These are phyloP conservation scores for Chrysoporthe puriensis DNA, from an alignment of 2,329 filamentous ascomycete genomes.

Conservation along the genomic window DNA sequence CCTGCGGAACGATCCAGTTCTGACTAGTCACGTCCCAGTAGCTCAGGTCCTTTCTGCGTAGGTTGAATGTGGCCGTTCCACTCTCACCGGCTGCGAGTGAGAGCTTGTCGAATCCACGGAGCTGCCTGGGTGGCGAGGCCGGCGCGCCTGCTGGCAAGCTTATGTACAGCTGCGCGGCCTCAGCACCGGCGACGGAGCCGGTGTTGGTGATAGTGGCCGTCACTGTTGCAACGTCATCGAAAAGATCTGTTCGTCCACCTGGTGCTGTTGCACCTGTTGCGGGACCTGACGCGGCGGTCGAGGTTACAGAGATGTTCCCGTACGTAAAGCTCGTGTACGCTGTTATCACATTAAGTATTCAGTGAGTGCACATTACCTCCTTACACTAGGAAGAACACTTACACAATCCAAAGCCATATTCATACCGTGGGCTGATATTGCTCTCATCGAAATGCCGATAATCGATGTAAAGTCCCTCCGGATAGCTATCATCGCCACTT, in stretches of 20 bases:
- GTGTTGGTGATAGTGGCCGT: constrained; percentile 68
- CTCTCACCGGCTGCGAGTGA: constrained; percentile 51
- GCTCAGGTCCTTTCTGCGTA: constrained; percentile 65
- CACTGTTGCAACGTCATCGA: constrained; percentile 51
- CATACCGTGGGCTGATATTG: constrained; percentile 61
- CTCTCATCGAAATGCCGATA: constrained; percentile 66
- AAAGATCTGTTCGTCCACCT: constrained; percentile 52
- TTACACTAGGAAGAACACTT: constrained; percentile 32
- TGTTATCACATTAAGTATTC: constrained; percentile 30
- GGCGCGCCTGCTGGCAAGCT: constrained; percentile 46
- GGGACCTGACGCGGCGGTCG: constrained; percentile 43
- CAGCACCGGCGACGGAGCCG: constrained; percentile 63
- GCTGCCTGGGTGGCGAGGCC: constrained; percentile 50
- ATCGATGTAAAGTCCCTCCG: constrained; percentile 65
- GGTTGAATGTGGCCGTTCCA: constrained; percentile 52
- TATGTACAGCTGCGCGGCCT: constrained; percentile 66
- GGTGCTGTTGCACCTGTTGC: constrained; percentile 45
- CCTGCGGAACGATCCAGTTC: constrained; percentile 61
- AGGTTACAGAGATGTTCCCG: constrained; percentile 50
- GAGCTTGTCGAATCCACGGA: constrained; percentile 67
- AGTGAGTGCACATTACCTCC: not conserved
- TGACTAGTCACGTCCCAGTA: constrained; percentile 64
- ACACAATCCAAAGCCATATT: constrained; percentile 67
- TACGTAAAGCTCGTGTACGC: constrained; percentile 73
- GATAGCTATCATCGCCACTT: constrained; percentile 54